Conservation (phyloP, 345 rosid species). For the Populus tremula region DNA sequence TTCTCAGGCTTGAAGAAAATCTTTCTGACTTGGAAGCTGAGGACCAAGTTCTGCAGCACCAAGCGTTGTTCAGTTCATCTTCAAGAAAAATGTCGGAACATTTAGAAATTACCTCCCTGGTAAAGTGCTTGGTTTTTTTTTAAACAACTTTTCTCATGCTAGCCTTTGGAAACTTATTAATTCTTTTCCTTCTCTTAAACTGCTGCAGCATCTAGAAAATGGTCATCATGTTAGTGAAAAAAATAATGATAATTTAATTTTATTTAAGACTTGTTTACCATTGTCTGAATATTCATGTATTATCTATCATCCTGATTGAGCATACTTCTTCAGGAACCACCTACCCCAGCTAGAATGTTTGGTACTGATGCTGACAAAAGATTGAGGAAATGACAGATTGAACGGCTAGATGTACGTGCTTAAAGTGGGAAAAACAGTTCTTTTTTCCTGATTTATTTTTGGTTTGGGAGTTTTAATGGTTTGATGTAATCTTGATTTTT, state of each 20-base stretch:
- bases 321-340: slow-evolving; percentile 50
- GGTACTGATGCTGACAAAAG: slow-evolving; percentile 66
- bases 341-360: slow-evolving; percentile 53
- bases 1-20: slow-evolving; percentile 85
- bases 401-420: slow-evolving; percentile 69
- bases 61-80: slow-evolving; percentile 49
- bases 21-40: slow-evolving; percentile 73
- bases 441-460: background rate
- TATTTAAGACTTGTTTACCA: background rate
- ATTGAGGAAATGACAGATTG: slow-evolving; percentile 59
- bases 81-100: slow-evolving; percentile 44
- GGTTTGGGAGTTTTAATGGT: slow-evolving; percentile 1
- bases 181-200: slow-evolving; percentile 4
- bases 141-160: background rate
- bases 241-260: slow-evolving; percentile 28
- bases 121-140: slow-evolving; percentile 12
- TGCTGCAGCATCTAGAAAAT: slow-evolving; percentile 73
- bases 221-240: slow-evolving; percentile 61
- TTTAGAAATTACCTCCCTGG: slow-evolving; percentile 40
- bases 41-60: slow-evolving; percentile 69
- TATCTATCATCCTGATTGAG: slow-evolving; percentile 1
- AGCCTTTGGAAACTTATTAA: background rate
- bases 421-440: background rate
- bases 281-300: slow-evolving; percentile 1
- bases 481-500: slow-evolving; percentile 12